These are phyloP conservation scores for Beta lomatogona DNA, from an alignment of 179 eudicot genomes.

Conservation along the genomic window DNA sequence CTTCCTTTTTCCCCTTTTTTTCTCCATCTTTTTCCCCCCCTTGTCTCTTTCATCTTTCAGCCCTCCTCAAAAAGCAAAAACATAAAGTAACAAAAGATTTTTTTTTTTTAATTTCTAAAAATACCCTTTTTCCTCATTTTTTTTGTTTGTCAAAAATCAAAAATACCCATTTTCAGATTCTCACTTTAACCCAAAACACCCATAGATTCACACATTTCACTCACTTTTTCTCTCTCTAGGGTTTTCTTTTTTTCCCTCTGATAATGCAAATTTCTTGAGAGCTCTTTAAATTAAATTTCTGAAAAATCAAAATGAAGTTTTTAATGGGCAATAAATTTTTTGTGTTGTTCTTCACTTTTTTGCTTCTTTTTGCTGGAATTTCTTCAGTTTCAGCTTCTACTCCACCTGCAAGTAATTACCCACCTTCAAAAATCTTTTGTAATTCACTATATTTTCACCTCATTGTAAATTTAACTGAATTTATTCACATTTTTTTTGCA, in stretches of 20 bases:
- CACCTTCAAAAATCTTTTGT: not conserved
- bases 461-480: constrained; percentile 11
- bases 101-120: constrained; percentile 1
- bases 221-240: constrained; percentile 32
- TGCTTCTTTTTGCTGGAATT: constrained; percentile 53
- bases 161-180: constrained; percentile 25
- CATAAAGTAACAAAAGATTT: not conserved
- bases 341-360: constrained; percentile 38
- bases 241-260: constrained; percentile 19
- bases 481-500: constrained; percentile 36
- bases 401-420: constrained; percentile 75
- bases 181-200: constrained; percentile 8
- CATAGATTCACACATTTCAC: constrained; percentile 16
- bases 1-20: not conserved
- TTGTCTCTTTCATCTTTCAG: constrained; percentile 21
- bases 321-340: constrained; percentile 42
- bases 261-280: constrained; percentile 27
- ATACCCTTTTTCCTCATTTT: not conserved
- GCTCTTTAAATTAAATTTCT: not conserved
- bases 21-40: not conserved
- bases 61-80: not conserved
- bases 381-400: constrained; percentile 61
- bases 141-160: constrained; percentile 5
- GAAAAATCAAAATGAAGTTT: constrained; percentile 24
- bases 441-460: not conserved